Evolutionary conservation across 2,329 filamentous ascomycete genomes (phyloP).

Genomic region (Clarireedia monteithiana): DNA sequence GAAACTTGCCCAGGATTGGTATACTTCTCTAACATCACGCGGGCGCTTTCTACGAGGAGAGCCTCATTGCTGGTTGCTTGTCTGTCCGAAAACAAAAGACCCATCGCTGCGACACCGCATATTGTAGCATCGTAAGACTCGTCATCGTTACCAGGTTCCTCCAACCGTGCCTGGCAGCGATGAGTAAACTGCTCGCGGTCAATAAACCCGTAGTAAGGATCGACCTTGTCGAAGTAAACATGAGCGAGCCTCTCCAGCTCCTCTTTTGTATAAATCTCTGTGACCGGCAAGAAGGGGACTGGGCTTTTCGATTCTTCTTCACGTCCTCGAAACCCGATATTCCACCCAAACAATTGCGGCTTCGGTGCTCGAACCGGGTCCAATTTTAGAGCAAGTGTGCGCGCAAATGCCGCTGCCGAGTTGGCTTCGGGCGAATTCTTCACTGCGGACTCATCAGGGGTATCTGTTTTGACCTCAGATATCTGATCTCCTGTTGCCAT

Average conservation of each 20-base stretch:
- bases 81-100: slow-evolving; percentile 27
- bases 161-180: neutral
- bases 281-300: too few species aligned
- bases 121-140: slow-evolving; percentile 30
- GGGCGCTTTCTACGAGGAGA: slow-evolving; percentile 17
- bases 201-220: slow-evolving; percentile 2
- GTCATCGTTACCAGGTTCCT: slow-evolving; percentile 11
- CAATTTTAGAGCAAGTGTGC: neutral
- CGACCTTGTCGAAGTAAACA: slow-evolving; percentile 18
- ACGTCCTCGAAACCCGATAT: slow-evolving; percentile 25
- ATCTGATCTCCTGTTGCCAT: too few species aligned
- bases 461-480: neutral
- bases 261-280: too few species aligned
- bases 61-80: slow-evolving; percentile 21
- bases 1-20: slow-evolving; percentile 5
- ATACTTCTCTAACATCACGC: slow-evolving; percentile 12
- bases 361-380: slow-evolving; percentile 23
- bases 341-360: slow-evolving; percentile 32
- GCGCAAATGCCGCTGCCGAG: neutral
- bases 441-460: neutral
- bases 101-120: slow-evolving; percentile 28
- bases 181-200: slow-evolving; percentile 1
- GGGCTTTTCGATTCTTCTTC: too few species aligned
- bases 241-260: slow-evolving; percentile 9
- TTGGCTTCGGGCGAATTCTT: neutral